These are phyloP conservation scores for Umbelopsis ramanniana DNA, from an alignment of 192 early-diverging fungal genomes.

Conservation along the genomic window DNA sequence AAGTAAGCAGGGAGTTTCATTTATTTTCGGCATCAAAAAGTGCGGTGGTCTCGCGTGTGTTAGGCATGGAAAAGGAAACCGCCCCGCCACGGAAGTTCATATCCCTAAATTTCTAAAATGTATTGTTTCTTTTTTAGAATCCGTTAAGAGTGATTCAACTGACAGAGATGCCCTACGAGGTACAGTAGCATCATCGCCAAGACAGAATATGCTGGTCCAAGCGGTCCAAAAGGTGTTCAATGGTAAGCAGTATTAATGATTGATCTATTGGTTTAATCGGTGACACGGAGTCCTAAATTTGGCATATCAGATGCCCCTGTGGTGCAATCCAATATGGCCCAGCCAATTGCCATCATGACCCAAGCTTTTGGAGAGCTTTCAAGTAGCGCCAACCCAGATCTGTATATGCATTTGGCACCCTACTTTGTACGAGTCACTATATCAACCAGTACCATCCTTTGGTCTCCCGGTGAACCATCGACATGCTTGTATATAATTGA, in stretches of 20 bases:
- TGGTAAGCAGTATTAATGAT: constrained; percentile 23
- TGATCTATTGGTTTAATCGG: constrained; percentile 21
- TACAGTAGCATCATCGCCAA: constrained; percentile 22
- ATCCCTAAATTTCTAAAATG: background rate
- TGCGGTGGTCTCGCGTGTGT: background rate
- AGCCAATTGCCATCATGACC: constrained; percentile 58
- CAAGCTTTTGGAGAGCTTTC: constrained; percentile 71
- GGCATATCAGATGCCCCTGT: constrained; percentile 12
- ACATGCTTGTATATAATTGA: constrained; percentile 79
- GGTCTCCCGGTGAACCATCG: constrained; percentile 61
- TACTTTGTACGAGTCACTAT: constrained; percentile 69
- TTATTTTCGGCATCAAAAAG: background rate
- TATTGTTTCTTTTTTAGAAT: background rate
- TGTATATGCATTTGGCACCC: constrained; percentile 60
- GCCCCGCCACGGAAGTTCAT: background rate
- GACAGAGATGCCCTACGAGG: background rate
- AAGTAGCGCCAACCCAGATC: constrained; percentile 47
- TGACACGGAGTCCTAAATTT: constrained; percentile 11
- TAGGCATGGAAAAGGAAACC: background rate
- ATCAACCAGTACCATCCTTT: constrained; percentile 63
- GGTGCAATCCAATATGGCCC: constrained; percentile 44
- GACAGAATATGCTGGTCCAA: constrained; percentile 36
- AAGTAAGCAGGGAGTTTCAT: background rate
- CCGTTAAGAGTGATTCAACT: background rate
- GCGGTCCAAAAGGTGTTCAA: constrained; percentile 33